A percentile compares a stretch with the other conserved stretches of the same genome.
Conservation (phyloP, 1,284 basidiomycete genomes). For the Apiotrichum porosum region DNA sequence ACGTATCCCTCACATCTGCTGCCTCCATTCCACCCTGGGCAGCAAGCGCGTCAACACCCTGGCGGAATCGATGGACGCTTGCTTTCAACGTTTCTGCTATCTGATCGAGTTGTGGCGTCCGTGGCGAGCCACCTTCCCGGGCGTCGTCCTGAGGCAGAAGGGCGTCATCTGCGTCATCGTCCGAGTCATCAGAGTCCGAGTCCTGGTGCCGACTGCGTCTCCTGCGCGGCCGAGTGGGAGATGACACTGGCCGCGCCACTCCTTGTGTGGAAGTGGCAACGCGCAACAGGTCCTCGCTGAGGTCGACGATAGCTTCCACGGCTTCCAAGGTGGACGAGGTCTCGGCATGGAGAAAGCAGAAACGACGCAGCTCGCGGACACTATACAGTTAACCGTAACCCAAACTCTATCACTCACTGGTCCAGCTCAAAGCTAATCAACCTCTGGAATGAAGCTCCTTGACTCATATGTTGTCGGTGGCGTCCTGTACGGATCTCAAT, state of each 20-base stretch:
- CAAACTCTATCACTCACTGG: slow-evolving; percentile 56
- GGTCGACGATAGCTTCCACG: slow-evolving; percentile 66
- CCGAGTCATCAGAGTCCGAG: slow-evolving; percentile 45
- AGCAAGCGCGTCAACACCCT: slow-evolving; percentile 32
- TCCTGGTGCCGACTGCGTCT: not conserved
- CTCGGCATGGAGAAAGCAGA: slow-evolving; percentile 62
- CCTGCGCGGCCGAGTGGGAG: not conserved
- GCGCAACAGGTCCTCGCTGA: slow-evolving; percentile 61
- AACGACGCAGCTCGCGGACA: slow-evolving; percentile 58
- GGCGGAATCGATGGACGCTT: slow-evolving; percentile 57
- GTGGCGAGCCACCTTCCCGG: slow-evolving; percentile 41
- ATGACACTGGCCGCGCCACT: not conserved
- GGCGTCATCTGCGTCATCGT: slow-evolving; percentile 48
- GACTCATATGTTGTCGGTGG: slow-evolving; percentile 54
- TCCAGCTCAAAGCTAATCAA: slow-evolving; percentile 67
- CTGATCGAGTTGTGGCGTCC: slow-evolving; percentile 54
- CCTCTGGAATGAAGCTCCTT: slow-evolving; percentile 64
- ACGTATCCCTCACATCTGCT: slow-evolving; percentile 54
- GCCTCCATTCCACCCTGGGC: slow-evolving; percentile 53
- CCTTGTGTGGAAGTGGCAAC: slow-evolving; percentile 1
- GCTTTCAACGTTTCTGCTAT: slow-evolving; percentile 65
- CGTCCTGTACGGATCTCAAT: slow-evolving; percentile 26
- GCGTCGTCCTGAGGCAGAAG: slow-evolving; percentile 47
- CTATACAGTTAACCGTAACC: slow-evolving; percentile 48
- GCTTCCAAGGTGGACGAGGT: slow-evolving; percentile 55